Base-by-base conservation (phyloP, 2,329 filamentous ascomycete genomes). In the Orbilia ellipsospora region DNA sequence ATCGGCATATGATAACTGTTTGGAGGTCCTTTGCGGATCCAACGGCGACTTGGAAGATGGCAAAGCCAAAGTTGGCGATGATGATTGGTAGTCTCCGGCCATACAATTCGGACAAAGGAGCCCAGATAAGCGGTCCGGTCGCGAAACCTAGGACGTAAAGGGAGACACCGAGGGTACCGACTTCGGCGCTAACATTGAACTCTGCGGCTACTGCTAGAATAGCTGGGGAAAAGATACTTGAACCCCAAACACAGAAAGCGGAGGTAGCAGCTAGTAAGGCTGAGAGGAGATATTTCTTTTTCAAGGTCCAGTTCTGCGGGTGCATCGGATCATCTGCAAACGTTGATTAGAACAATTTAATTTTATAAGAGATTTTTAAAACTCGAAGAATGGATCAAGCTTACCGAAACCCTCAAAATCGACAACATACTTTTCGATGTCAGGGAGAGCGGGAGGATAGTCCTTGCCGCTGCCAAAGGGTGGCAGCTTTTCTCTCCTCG, bases 251-350 rank as follows among this genome's bases (percentile, higher is more conserved):
- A 0, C 90, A 84, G 1, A 88, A 87, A 79, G 93, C 84, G 16
- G 91, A 93, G 13, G 90, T 92, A 80, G 89, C 93, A 15, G 89
- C 91, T 50, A 94, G 84, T 79, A 93, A 89, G 48, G 86, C 85
- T 18, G 89, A 88, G 0, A 90, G 92, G 3, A 87, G 79, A 45
- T 93, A 88, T 88, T 96, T 97, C 84, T 92, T 94, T 80, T 84
- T 87, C 64, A 91, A 80, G 0, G 91, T 86, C 93, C 93, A 97
- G 81, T 97, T 97, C 83, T 94, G 91, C 0, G 92, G 90, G 82
- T 96, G 93, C 74, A 94, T 80, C 1, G 93, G 93, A 80, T 97
- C 93, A 77, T 93, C 86, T 74, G 40, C 10, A 54, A 16, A 26
- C n/a, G 16, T 18, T 50, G 40, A 60, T 28, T 66, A 31, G 20